These are phyloP conservation scores for Hypoxylon sp. DNA, from an alignment of 2,329 filamentous ascomycete genomes.

Conservation along the genomic window DNA sequence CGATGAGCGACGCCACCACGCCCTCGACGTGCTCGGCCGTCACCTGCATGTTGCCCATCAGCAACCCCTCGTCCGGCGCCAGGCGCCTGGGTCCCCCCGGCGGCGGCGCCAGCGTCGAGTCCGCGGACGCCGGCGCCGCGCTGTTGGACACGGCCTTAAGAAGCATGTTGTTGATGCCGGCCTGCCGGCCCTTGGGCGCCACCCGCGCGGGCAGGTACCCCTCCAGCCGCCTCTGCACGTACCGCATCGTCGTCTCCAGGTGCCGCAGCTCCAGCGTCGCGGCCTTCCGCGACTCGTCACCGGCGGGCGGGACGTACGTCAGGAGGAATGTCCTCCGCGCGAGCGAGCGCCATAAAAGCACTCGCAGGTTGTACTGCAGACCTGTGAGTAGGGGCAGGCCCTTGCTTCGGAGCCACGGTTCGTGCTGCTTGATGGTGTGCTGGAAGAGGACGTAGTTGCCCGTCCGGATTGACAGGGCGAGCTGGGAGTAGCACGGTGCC, in stretches of 20 bases:
- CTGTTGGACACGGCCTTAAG: constrained; percentile 64
- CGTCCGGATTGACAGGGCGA: constrained; percentile 77
- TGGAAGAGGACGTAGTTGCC: constrained; percentile 83
- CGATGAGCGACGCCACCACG: constrained; percentile 79
- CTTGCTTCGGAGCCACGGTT: constrained; percentile 79
- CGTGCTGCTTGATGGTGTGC: constrained; percentile 71
- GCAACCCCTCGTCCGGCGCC: constrained; percentile 67
- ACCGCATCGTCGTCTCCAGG: constrained; percentile 71
- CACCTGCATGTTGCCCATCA: constrained; percentile 72
- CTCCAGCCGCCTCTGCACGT: constrained; percentile 73
- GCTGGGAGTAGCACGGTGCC: constrained; percentile 74
- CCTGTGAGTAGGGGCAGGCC: constrained; percentile 80
- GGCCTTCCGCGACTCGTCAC: constrained; percentile 68
- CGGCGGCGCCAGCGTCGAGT: constrained; percentile 59
- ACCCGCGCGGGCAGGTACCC: constrained; percentile 62
- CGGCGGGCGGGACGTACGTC: constrained; percentile 76
- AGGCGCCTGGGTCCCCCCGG: constrained; percentile 61
- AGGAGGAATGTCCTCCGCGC: constrained; percentile 82
- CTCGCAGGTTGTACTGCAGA: constrained; percentile 74
- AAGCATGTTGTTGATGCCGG: constrained; percentile 63
- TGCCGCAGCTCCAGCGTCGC: constrained; percentile 80
- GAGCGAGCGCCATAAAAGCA: constrained; percentile 86
- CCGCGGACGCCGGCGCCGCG: constrained; percentile 46
- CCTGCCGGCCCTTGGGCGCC: constrained; percentile 50
- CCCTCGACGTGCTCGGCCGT: constrained; percentile 78